Base-by-base conservation (phyloP, 2,329 filamentous ascomycete genomes). In the Rhytidhysteron rufulum region DNA sequence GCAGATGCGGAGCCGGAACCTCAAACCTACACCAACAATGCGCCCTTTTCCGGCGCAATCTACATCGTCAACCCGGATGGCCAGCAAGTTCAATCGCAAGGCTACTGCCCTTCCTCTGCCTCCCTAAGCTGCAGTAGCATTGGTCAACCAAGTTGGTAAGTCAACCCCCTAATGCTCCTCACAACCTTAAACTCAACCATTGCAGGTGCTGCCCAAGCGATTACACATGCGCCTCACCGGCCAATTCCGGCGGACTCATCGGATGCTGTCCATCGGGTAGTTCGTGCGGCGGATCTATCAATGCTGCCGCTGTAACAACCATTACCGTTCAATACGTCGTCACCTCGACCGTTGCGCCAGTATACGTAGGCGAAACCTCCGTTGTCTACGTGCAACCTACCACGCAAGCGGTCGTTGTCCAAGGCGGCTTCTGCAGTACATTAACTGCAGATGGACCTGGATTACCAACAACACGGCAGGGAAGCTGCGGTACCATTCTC, bases 81-180 rank as follows among this genome's bases (percentile, higher is more conserved):
- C 19, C 49, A 58, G 36, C 49, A 59, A 13, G 53, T 66, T 18
- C 58, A 53, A 17, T 57, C 69, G 44, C 50, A 59, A 42, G 47
- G 45, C n/a, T 48, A 50, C 38, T 67, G 63, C 42, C 63, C 63
- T 18, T 49, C 50, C 8, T 53, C 53, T 4, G 62, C 62, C n/a
- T 60, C 60, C 3, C 46, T 66, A 40, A 68, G 65, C 49, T 74
- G 71, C 49, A 62, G 58, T 32, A 62, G 55, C 21, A 68, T 73
- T 34, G 53, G 61, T 24, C 58, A 67, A 31, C 58, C 66, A 5
- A 63, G 66, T 39, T 74, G 67, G 71, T 72, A 49, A 15, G 31
- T 16, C 16, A 9, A n/a, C 7, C 16, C 31, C 33, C 8, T 18
- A 6, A 36, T 20, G 11, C 16, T 36, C 18, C 9, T 36, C 16